Evolutionary conservation across 1,284 basidiomycete species (phyloP).

Genomic region (Cryptococcus wingfieldii): DNA sequence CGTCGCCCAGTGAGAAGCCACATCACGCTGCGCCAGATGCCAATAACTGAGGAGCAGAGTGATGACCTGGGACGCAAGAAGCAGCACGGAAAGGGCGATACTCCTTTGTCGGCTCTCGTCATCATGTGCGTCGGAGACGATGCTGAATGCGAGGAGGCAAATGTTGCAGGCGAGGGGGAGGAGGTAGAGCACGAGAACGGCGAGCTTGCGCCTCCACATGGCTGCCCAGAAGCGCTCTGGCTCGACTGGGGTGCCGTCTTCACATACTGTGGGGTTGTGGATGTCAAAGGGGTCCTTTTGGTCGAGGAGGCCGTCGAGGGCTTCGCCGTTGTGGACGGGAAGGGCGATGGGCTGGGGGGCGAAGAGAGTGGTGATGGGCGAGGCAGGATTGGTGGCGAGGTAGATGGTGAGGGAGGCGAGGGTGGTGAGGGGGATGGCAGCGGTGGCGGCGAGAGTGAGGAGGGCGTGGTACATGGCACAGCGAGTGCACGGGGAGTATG

Average conservation of each 20-base stretch:
- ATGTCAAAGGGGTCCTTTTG: conserved; percentile 71
- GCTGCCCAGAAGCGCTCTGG: conserved; percentile 62
- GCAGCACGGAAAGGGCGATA: conserved; percentile 47
- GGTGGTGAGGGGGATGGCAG: conserved; percentile 35
- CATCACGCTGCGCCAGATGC: conserved; percentile 56
- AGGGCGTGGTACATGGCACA: conserved; percentile 16
- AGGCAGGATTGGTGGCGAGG: conserved; percentile 31
- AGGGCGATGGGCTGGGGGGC: conserved; percentile 24
- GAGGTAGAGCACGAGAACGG: conserved; percentile 34
- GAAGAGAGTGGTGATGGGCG: conserved; percentile 17
- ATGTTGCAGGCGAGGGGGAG: conserved; percentile 30
- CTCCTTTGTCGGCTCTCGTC: conserved; percentile 5
- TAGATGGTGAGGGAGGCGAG: conserved; percentile 37
- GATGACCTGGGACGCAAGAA: conserved; percentile 61
- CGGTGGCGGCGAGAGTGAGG: conserved; percentile 26
- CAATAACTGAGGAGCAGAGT: conserved; percentile 55
- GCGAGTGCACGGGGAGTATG: neutral
- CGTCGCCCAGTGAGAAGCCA: conserved; percentile 57
- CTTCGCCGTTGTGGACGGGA: conserved; percentile 29
- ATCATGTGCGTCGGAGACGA: conserved; percentile 19
- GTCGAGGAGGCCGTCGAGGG: conserved; percentile 25
- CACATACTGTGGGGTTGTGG: conserved; percentile 61
- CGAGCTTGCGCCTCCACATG: conserved; percentile 25
- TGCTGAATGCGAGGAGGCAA: conserved; percentile 25
- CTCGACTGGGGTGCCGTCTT: conserved; percentile 71